phyloP scores from a whole-genome alignment of 177 flowering plant species.

The Vitis hybrid region DNA sequence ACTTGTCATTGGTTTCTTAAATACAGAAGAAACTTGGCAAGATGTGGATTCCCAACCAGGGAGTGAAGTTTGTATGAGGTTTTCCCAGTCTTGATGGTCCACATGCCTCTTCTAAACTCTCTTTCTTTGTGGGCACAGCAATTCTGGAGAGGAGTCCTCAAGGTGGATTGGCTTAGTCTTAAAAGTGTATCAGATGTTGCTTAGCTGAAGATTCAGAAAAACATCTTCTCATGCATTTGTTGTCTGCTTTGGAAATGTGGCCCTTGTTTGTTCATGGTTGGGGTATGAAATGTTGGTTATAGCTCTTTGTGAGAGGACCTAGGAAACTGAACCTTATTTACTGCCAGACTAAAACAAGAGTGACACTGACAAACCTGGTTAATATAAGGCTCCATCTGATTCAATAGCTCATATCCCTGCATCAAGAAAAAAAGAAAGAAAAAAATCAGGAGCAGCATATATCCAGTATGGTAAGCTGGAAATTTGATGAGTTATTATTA shows the following conservation, averaged over 20 bases:
- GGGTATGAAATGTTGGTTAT: background rate
- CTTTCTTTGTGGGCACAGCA: background rate
- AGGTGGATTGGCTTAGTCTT: background rate
- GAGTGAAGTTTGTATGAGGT: too few species aligned
- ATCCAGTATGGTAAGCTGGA: background rate
- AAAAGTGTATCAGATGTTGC: background rate
- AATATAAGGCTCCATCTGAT: slow-evolving; percentile 98
- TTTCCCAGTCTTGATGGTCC: too few species aligned
- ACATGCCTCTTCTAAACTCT: too few species aligned
- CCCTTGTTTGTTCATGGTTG: background rate
- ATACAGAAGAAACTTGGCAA: background rate
- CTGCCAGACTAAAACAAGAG: background rate
- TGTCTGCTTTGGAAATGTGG: background rate
- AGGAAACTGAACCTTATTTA: background rate
- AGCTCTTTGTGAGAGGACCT: background rate
- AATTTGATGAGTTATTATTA: background rate
- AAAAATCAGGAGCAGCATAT: slow-evolving; percentile 11
- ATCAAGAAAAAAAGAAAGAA: background rate
- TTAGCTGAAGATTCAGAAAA: too few species aligned
- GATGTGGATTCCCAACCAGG: background rate
- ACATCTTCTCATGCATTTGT: background rate
- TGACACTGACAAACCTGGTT: slow-evolving; percentile 65
- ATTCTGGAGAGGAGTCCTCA: background rate
- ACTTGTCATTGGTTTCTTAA: background rate
- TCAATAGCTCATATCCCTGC: slow-evolving; percentile 96